Conservation (phyloP, 371 early-diverging fungal genomes). For the Saksenaea oblongispora region DNA sequence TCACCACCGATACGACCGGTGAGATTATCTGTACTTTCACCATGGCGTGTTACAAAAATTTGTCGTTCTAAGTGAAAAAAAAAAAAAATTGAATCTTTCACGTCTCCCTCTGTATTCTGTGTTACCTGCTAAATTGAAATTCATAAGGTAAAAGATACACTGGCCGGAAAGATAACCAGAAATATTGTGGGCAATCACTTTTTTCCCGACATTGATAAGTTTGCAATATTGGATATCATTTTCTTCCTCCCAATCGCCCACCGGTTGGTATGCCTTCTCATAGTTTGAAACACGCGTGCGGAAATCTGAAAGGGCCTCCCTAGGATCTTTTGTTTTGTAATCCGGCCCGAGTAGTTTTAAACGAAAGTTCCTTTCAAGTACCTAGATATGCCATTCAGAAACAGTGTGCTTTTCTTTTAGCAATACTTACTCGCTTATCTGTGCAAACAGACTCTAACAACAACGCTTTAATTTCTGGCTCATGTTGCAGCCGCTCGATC, state of each 20-base stretch:
- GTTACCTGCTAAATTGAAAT: constrained; percentile 62
- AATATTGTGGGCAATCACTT: constrained; percentile 80
- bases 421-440: constrained; percentile 42
- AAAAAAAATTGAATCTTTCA: constrained; percentile 3
- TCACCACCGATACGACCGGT: constrained; percentile 74
- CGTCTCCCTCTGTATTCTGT: too few relatives aligned
- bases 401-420: not conserved
- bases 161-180: constrained; percentile 81
- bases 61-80: constrained; percentile 59
- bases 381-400: constrained; percentile 19
- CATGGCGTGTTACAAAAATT: constrained; percentile 86
- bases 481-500: constrained; percentile 61
- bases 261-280: constrained; percentile 79
- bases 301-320: constrained; percentile 76
- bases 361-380: constrained; percentile 75
- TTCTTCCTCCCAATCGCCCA: constrained; percentile 77
- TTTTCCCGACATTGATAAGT: constrained; percentile 81
- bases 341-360: constrained; percentile 86
- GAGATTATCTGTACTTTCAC: constrained; percentile 68
- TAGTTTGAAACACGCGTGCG: constrained; percentile 77
- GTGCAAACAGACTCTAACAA: constrained; percentile 81
- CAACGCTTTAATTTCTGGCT: constrained; percentile 55
- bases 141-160: constrained; percentile 88
- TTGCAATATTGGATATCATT: constrained; percentile 79
- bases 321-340: constrained; percentile 71